Evolutionary conservation across 345 rosid species (phyloP), one percentile per base, ranked within the genome.

Genomic region (Murraya koenigii): DNA sequence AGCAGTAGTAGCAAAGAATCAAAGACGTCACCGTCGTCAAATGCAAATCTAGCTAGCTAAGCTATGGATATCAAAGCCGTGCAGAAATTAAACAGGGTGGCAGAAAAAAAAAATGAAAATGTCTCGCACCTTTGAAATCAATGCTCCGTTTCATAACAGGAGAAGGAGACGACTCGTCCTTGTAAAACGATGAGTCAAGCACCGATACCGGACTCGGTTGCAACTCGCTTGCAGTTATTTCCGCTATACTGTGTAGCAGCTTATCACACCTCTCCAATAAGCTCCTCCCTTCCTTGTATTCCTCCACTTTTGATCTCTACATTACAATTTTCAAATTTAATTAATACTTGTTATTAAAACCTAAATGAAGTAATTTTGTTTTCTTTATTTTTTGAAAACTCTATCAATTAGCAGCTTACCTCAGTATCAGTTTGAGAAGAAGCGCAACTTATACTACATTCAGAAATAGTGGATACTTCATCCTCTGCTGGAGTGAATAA

Each of bases 181-280:
- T 88, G 93, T 90, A 96, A 66, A 92, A 82, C 20, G 94, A 92
- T 23, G 92, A 82, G 77, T 96, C 97, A 25, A 96, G 95, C 75
- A 96, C 99, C 1, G 99, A 96, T 7, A 94, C 95, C 0, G 99
- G 99, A 84, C 98, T 94, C 72, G 98, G 98, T 80, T 92, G 99
- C 79, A 88, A 84, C 85, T 93, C 93, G 55, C 80, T 76, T 38
- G 86, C 78, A 5, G 95, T 88, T 85, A 94, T 92, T 88, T 94
- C 98, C 1, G 98, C 98, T 33, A 94, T 94, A 87, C 93, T 92
- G 80, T 90, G 78, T 19, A 94, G 98, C 73, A 96, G 88, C 87
- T 91, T 91, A 76, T 89, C 97, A 72, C 99, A 93, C 78, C 98
- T 91, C 86, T 95, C 98, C 73, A 93, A 60, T 39, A 95, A 71